Evolutionary conservation across 192 early-diverging fungal species (phyloP).

Genomic region (Podila minutissima): DNA sequence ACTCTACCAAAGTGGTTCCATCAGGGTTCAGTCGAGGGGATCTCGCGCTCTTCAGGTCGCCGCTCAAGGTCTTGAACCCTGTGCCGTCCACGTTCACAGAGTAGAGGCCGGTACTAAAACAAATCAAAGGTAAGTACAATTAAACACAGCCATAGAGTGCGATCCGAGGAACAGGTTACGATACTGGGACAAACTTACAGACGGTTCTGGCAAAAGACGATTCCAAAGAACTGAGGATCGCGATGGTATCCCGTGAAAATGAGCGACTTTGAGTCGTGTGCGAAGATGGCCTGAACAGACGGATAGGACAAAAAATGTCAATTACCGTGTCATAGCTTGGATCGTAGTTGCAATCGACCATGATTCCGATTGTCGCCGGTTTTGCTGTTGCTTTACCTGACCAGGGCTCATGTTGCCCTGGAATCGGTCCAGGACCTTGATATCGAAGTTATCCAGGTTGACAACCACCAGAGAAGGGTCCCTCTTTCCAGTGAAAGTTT

Average conservation of each 20-base stretch:
- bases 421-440: conserved; percentile 49
- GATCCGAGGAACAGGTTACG: not conserved
- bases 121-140: not conserved
- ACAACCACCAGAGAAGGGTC: conserved; percentile 64
- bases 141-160: not conserved
- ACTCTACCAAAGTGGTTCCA: conserved; percentile 44
- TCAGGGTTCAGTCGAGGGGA: conserved; percentile 72
- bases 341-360: not conserved
- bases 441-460: conserved; percentile 51
- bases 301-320: conserved; percentile 21
- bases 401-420: conserved; percentile 51
- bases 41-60: conserved; percentile 54
- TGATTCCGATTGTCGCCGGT: not conserved
- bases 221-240: conserved; percentile 65
- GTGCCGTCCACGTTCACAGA: conserved; percentile 56
- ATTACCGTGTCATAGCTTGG: not conserved
- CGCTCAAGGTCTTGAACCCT: conserved; percentile 36
- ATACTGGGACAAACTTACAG: conserved; percentile 19
- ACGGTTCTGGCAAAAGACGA: conserved; percentile 77
- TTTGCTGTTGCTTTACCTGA: conserved; percentile 17
- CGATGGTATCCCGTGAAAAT: conserved; percentile 75
- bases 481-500: conserved; percentile 70
- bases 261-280: conserved; percentile 58
- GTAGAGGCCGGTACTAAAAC: conserved; percentile 61
- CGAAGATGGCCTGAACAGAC: conserved; percentile 55